Evolutionary conservation across 768 basidiomycete genomes (phyloP), one percentile per base, ranked within the genome.

Genomic region (Fomitopsis serialis): DNA sequence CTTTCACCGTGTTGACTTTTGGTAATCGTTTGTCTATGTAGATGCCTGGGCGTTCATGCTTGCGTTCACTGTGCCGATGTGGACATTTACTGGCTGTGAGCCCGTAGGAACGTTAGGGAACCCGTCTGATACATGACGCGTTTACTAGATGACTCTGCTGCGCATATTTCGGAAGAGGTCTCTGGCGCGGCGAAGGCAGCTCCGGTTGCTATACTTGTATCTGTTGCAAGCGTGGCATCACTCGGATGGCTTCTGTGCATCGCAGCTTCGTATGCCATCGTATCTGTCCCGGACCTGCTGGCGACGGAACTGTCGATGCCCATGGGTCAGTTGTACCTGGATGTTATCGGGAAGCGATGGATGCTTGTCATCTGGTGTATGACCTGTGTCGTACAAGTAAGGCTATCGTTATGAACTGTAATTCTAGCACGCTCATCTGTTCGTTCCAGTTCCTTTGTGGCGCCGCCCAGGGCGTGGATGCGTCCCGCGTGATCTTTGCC

Each of bases 51-150:
- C 85, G 0, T 87, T 87, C 64, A 70, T 87, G 56, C 62, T 88
- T 32, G 74, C 86, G 0, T 87, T 88, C 61, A 84, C 84, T 0
- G 75, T 86, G 2, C 82, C 85, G 1, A 88, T 87, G 86, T 88
- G 86, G 86, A 84, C 84, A 3, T 66, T 88, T 51, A 87, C 85
- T 1, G 86, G 86, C 55, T 88, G 86, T 86, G 52, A 2, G 19
- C 22, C 9, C 24, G 3, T 25, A 10, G 7, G 13, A 17, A 12
- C 27, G n/a, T 22, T 27, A 9, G 19, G 24, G 24, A 21, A 48
- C 6, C 4, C 8, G 4, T 29, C 37, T 40, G 37, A 40, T 17
- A 40, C 15, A 23, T 8, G 6, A 17, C 1, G n/a, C n/a, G n/a
- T n/a, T n/a, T 17, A 21, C 13, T 51, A 87, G 86, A 88, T 56